Percentiles rank a stretch among this genome's conserved stretches.
phyloP scores from a whole-genome alignment of 177 flowering plant species.

The Vitis hybrid region DNA sequence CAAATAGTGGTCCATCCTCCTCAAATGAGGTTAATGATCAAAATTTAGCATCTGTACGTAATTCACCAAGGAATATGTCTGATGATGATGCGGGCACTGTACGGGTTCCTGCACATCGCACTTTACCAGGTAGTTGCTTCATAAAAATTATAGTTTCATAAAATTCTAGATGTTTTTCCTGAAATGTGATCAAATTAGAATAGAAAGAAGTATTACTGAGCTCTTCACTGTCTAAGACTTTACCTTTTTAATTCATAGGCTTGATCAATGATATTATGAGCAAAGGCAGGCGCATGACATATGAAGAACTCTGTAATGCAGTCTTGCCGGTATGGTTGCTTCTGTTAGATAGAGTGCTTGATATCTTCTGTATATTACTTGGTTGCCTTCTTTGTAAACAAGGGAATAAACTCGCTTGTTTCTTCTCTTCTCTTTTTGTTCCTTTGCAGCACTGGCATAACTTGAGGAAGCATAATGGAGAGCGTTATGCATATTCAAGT shows the following conservation, averaged over 20 bases:
- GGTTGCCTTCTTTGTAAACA: not conserved
- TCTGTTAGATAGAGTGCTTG: slow-evolving; percentile 6
- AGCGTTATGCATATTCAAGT: slow-evolving; percentile 92
- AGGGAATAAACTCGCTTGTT: not conserved
- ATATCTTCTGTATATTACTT: not conserved
- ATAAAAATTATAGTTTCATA: not conserved
- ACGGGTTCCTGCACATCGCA: slow-evolving; percentile 49
- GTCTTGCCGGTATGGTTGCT: slow-evolving; percentile 77
- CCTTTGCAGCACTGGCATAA: slow-evolving; percentile 80
- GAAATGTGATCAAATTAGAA: not conserved
- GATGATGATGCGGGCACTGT: slow-evolving; percentile 62
- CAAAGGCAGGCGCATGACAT: slow-evolving; percentile 80
- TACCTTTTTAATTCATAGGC: slow-evolving; percentile 38
- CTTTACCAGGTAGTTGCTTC: slow-evolving; percentile 74
- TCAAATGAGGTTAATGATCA: slow-evolving; percentile 56
- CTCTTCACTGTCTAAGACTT: not conserved
- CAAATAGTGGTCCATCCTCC: slow-evolving; percentile 51
- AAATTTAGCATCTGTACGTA: slow-evolving; percentile 37
- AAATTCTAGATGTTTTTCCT: not conserved
- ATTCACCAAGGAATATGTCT: slow-evolving; percentile 52
- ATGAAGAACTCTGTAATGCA: slow-evolving; percentile 90
- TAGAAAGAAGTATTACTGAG: not conserved
- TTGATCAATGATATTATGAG: slow-evolving; percentile 89
- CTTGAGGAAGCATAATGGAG: slow-evolving; percentile 94
- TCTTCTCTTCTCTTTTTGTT: slow-evolving; percentile 1